phyloP scores from a whole-genome alignment of 2,329 filamentous ascomycete genomes.

The Claviceps citrina region DNA sequence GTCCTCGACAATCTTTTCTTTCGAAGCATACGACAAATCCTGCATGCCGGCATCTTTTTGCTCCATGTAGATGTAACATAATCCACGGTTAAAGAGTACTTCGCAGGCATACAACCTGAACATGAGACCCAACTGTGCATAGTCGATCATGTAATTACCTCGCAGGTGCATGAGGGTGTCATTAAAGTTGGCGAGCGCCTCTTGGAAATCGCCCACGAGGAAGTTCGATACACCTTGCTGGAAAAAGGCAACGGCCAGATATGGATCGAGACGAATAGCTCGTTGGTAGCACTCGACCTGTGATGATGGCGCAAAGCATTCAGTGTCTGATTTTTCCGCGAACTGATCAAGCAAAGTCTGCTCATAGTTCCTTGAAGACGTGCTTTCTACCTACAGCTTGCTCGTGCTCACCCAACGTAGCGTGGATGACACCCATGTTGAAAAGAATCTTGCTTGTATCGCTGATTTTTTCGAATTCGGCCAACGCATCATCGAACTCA shows the following conservation, averaged over 20 bases:
- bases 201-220: constrained; percentile 88
- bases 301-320: not conserved
- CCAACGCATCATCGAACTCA: constrained; percentile 81
- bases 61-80: constrained; percentile 94
- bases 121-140: constrained; percentile 83
- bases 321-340: not conserved
- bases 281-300: constrained; percentile 91
- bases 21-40: constrained; percentile 77
- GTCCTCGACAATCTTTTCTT: constrained; percentile 91
- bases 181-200: constrained; percentile 96
- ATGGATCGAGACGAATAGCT: constrained; percentile 79
- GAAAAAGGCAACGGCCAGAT: constrained; percentile 94
- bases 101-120: constrained; percentile 98
- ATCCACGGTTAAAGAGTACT: constrained; percentile 87
- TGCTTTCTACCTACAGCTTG: constrained; percentile 56
- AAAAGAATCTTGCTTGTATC: constrained; percentile 98
- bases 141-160: constrained; percentile 95
- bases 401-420: constrained; percentile 87
- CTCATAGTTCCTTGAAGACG: not conserved
- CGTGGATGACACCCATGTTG: constrained; percentile 96
- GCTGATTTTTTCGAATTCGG: constrained; percentile 69
- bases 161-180: constrained; percentile 88
- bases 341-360: not conserved
- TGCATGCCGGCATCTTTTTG: constrained; percentile 82
- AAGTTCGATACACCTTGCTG: constrained; percentile 98